These are phyloP conservation scores for Oxyria digyna DNA, from an alignment of 148 eudicot species.

Conservation along the genomic window DNA sequence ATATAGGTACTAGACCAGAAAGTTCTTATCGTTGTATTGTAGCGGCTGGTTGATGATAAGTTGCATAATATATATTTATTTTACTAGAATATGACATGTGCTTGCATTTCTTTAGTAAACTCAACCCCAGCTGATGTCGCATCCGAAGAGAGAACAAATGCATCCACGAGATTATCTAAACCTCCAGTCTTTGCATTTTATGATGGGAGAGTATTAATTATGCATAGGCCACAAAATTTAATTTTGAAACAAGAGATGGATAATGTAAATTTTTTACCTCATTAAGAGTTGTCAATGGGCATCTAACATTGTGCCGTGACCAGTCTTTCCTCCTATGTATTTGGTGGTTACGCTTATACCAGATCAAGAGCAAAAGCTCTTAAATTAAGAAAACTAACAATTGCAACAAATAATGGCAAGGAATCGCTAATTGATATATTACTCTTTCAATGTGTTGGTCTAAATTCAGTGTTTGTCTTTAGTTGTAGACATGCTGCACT, in stretches of 20 bases:
- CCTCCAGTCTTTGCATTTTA: slow-evolving; percentile 48
- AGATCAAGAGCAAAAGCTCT: slow-evolving; percentile 86
- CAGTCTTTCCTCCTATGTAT: slow-evolving; percentile 86
- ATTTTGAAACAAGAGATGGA: background rate
- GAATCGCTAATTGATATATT: background rate
- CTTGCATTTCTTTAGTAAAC: slow-evolving; percentile 74
- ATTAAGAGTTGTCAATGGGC: slow-evolving; percentile 61
- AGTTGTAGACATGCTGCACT: slow-evolving; percentile 75
- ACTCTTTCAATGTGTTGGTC: slow-evolving; percentile 48
- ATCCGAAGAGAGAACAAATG: slow-evolving; percentile 74
- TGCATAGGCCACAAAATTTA: slow-evolving; percentile 4
- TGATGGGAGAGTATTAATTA: slow-evolving; percentile 9
- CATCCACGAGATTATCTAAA: slow-evolving; percentile 64
- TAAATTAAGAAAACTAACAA: slow-evolving; percentile 17
- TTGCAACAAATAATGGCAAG: background rate
- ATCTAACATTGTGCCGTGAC: slow-evolving; percentile 86
- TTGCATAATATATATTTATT: no score
- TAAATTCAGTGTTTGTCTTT: slow-evolving; percentile 37
- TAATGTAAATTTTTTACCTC: slow-evolving; percentile 38
- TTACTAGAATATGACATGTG: slow-evolving; percentile 39
- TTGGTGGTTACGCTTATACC: slow-evolving; percentile 72
- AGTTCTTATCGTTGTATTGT: no score
- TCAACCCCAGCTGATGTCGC: slow-evolving; percentile 77
- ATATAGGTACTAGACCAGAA: no score
- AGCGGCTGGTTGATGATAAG: no score